These are phyloP conservation scores for Aspergillus aculeatus DNA, from an alignment of 2,329 filamentous ascomycete species.

Conservation along the genomic window DNA sequence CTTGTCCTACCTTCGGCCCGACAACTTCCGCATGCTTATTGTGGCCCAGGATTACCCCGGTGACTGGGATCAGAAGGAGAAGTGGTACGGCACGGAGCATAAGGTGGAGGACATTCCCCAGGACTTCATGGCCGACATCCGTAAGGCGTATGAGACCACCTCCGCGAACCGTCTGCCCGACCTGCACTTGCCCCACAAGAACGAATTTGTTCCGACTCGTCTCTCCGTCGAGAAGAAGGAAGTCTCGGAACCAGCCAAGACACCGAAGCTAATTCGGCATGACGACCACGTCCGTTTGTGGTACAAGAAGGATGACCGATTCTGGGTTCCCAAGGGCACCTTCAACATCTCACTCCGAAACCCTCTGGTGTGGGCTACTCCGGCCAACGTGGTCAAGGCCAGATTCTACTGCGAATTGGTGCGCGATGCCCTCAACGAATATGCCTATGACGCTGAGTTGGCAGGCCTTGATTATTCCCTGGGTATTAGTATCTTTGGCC, in stretches of 20 bases:
- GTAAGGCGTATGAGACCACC: conserved; percentile 60
- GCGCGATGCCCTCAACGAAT: conserved; percentile 83
- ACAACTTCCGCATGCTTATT: conserved; percentile 84
- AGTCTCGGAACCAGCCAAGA: conserved; percentile 68
- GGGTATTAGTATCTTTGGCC: conserved; percentile 66
- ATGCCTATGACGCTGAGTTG: conserved; percentile 92
- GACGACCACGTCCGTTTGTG: conserved; percentile 78
- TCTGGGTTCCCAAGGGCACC: conserved; percentile 96
- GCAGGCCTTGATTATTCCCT: conserved; percentile 84
- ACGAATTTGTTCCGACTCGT: conserved; percentile 92
- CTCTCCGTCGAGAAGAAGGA: conserved; percentile 95
- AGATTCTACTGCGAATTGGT: conserved; percentile 82
- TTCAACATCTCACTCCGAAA: conserved; percentile 77
- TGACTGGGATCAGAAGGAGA: conserved; percentile 82
- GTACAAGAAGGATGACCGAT: conserved; percentile 98
- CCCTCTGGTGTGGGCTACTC: conserved; percentile 74
- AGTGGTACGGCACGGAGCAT: conserved; percentile 98
- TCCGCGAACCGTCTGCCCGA: conserved; percentile 62
- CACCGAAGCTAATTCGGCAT: conserved; percentile 80
- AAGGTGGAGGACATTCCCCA: conserved; percentile 74
- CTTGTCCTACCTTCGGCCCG: conserved; percentile 71
- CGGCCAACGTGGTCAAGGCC: conserved; percentile 74
- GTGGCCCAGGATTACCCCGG: conserved; percentile 82
- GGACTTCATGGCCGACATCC: conserved; percentile 71
- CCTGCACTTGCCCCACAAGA: conserved; percentile 84